Evolutionary conservation across 129 eudicot species (phyloP).

Genomic region (Flaveria robusta): DNA sequence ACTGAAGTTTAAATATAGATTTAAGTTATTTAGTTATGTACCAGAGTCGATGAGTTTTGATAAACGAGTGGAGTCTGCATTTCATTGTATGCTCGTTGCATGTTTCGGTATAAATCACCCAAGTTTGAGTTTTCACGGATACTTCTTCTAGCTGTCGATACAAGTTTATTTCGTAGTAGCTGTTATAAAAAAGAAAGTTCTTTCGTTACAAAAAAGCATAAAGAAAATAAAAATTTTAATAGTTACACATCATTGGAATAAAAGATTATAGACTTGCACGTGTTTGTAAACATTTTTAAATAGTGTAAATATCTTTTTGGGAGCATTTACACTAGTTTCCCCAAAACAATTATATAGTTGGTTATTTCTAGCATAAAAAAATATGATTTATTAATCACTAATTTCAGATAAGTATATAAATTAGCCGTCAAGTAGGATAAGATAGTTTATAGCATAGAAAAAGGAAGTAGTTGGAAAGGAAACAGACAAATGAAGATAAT

Average conservation of each 20-base stretch:
- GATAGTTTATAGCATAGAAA: conserved; percentile 9
- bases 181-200: conserved; percentile 34
- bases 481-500: conserved; percentile 7
- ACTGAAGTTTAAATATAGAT: background rate
- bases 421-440: conserved; percentile 15
- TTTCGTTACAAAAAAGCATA: conserved; percentile 7
- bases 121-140: conserved; percentile 68
- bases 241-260: background rate
- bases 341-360: background rate
- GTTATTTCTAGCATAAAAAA: background rate
- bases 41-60: conserved; percentile 74
- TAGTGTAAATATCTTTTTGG: background rate
- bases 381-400: conserved; percentile 1
- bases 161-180: conserved; percentile 92
- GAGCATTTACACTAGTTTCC: background rate
- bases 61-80: conserved; percentile 96
- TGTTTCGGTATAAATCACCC: conserved; percentile 70
- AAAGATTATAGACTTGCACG: background rate
- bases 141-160: conserved; percentile 82
- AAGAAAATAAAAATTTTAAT: background rate
- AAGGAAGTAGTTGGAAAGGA: conserved; percentile 29
- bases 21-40: conserved; percentile 27
- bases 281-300: background rate
- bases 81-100: conserved; percentile 79
- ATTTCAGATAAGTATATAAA: conserved; percentile 7